Base-by-base conservation (phyloP, 306 rosid genomes). In the Ceratonia siliqua region DNA sequence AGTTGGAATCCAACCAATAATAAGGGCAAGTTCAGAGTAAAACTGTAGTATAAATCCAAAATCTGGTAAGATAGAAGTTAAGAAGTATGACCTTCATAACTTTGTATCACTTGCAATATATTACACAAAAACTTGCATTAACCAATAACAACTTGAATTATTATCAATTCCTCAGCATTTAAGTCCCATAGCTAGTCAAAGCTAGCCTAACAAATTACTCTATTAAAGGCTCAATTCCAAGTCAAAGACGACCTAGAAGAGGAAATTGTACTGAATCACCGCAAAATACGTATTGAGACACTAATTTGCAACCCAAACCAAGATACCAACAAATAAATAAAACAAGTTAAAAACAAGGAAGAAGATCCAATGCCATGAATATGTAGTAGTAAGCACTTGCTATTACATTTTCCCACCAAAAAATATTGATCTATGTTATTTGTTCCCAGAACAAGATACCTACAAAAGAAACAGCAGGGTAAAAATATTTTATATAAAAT, bases 221-320 rank as follows among this genome's bases (percentile, higher is more conserved):
- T 14, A 62, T 43, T 62, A 66, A 73, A n/a, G 15, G 27, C 12
- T 24, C 12, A 14, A 20, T 32, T 21, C 28, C 25, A 53, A 41
- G 27, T 55, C 43, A 50, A 50, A 74, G 18, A 33, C 18, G 28
- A 62, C 24, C 17, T 52, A 49, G 49, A 42, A 21, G 25, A 54
- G 53, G 22, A 54, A 21, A 24, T 35, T 41, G 63, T 43, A 62
- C 41, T 48, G 63, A 18, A 62, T 62, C 38, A 33, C 22, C 49
- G 30, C 33, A 27, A 27, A 57, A 12, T 22, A 54, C 13, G 33
- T 62, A 54, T n/a, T 52, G 4, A 81, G 63, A 53, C 39, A 75
- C 3, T 8, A 62, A 2, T 39, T 52, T 45, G 41, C 20, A 46
- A 46, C 25, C 28, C 27, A 81, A 69, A 67, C 57, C 50, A 73